Conservation (phyloP, 768 basidiomycete genomes). For the Strobilomyces echinocephalus region DNA sequence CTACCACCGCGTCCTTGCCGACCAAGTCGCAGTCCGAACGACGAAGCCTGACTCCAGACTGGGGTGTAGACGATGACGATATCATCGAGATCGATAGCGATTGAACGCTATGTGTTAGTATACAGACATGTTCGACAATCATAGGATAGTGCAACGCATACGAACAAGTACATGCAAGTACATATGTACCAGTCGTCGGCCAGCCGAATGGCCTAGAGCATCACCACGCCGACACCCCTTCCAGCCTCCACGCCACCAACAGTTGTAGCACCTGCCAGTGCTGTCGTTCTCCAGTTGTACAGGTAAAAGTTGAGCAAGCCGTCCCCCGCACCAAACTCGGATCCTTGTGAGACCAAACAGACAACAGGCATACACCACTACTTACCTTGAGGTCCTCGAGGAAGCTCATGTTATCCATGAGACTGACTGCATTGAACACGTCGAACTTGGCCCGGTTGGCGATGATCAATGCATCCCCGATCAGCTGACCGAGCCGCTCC, state of each 20-base stretch:
- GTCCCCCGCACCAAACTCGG: conserved; percentile 87
- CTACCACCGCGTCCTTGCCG: conserved; percentile 41
- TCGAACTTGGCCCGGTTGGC: conserved; percentile 88
- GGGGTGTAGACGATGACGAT: conserved; percentile 80
- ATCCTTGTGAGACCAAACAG: conserved; percentile 4
- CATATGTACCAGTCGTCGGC: background rate
- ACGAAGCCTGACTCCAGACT: conserved; percentile 73
- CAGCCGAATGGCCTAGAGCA: conserved; percentile 54
- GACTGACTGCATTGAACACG: conserved; percentile 90
- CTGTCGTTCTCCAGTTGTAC: conserved; percentile 90
- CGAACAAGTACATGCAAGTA: background rate
- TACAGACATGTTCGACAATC: background rate
- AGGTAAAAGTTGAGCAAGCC: conserved; percentile 89
- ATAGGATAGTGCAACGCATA: conserved; percentile 1
- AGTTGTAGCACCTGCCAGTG: conserved; percentile 64
- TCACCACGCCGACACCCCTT: conserved; percentile 88
- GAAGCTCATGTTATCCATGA: conserved; percentile 90
- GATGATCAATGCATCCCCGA: conserved; percentile 75
- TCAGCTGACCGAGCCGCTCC: conserved; percentile 62
- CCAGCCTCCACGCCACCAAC: conserved; percentile 55
- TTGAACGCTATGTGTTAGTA: conserved; percentile 27
- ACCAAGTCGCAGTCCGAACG: conserved; percentile 36
- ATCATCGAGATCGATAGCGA: conserved; percentile 85
- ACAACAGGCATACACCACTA: background rate
- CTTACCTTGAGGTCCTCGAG: conserved; percentile 78